These are phyloP conservation scores for Sclerotinia sclerotiorum DNA, from an alignment of 2,329 filamentous ascomycete genomes.

Conservation along the genomic window DNA sequence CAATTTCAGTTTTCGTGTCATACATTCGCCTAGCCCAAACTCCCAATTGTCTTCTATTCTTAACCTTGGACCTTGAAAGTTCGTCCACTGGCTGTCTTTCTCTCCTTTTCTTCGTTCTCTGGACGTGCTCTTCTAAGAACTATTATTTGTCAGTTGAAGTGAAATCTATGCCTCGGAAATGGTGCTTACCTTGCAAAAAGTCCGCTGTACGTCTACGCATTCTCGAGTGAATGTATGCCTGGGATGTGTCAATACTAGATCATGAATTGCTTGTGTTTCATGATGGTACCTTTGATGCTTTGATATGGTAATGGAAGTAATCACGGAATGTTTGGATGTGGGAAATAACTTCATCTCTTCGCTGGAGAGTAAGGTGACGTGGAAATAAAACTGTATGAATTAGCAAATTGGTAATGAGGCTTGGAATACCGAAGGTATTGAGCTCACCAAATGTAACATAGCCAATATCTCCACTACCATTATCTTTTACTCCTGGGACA, in stretches of 20 bases:
- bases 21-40: constrained; percentile 14
- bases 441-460: constrained; percentile 94
- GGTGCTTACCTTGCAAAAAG: constrained; percentile 84
- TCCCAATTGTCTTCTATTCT: constrained; percentile 27
- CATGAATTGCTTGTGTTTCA: constrained; percentile 17
- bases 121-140: constrained; percentile 94
- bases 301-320: constrained; percentile 99
- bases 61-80: constrained; percentile 64
- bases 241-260: constrained; percentile 25
- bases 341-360: constrained; percentile 92
- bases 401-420: constrained; percentile 20
- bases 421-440: constrained; percentile 26
- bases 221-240: constrained; percentile 95
- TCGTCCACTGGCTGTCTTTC: constrained; percentile 94
- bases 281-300: constrained; percentile 77
- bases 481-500: constrained; percentile 76
- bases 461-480: constrained; percentile 81
- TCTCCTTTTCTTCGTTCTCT: constrained; percentile 94
- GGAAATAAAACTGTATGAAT: constrained; percentile 77
- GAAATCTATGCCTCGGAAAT: not conserved
- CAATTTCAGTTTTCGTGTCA: constrained; percentile 21
- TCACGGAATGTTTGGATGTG: constrained; percentile 99
- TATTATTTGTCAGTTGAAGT: constrained; percentile 47
- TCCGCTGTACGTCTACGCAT: constrained; percentile 98
- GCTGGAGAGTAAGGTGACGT: constrained; percentile 84